Evolutionary conservation across 768 basidiomycete species (phyloP).

Genomic region (Paxillus involutus): DNA sequence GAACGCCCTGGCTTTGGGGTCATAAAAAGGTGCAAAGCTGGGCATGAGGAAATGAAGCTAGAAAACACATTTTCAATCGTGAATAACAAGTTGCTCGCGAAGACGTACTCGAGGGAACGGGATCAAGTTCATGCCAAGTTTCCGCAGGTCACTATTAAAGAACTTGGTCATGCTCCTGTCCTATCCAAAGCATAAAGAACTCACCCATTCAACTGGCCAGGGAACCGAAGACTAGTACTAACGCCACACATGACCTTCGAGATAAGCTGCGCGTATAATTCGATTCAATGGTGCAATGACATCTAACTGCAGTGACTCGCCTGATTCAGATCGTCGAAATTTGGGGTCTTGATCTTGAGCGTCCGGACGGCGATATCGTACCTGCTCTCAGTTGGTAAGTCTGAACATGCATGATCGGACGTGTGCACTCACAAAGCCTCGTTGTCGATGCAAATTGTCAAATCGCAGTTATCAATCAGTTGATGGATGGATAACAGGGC

Average conservation of each 20-base stretch:
- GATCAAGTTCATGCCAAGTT: slow-evolving; percentile 90
- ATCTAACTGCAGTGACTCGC: slow-evolving; percentile 36
- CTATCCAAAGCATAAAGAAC: slow-evolving; percentile 14
- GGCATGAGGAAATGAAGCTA: slow-evolving; percentile 97
- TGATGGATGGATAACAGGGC: slow-evolving; percentile 83
- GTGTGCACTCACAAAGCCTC: slow-evolving; percentile 65
- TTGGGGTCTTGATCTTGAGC: slow-evolving; percentile 62
- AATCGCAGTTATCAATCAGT: slow-evolving; percentile 84
- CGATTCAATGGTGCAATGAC: background rate
- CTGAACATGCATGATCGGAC: background rate
- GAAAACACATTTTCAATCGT: slow-evolving; percentile 6
- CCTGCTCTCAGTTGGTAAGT: slow-evolving; percentile 34
- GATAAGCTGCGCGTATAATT: slow-evolving; percentile 49
- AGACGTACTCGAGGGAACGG: slow-evolving; percentile 88
- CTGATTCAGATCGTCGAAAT: slow-evolving; percentile 67
- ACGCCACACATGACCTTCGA: slow-evolving; percentile 94
- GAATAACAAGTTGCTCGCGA: background rate
- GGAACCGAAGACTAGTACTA: slow-evolving; percentile 88
- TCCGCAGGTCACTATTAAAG: slow-evolving; percentile 68
- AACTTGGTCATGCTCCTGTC: slow-evolving; percentile 3
- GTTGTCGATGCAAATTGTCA: slow-evolving; percentile 85
- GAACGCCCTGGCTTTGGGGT: slow-evolving; percentile 62
- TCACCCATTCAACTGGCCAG: slow-evolving; percentile 90
- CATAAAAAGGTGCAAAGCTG: slow-evolving; percentile 88
- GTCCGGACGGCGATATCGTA: slow-evolving; percentile 71